These are phyloP conservation scores for Austroboletus festivus DNA, from an alignment of 768 basidiomycete species.

Conservation along the genomic window DNA sequence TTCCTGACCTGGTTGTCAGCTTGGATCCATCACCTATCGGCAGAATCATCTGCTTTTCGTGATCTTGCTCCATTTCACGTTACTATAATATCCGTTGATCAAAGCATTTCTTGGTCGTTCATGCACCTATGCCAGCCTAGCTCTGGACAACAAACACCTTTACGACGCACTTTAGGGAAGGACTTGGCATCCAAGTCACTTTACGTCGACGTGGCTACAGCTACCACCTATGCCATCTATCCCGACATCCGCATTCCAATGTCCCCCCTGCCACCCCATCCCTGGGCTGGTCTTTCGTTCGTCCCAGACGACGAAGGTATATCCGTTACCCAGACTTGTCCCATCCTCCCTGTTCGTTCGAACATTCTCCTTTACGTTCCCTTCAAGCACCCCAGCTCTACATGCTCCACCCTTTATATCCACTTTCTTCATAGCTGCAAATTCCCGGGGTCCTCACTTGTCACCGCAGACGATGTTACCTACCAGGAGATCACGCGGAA, in stretches of 20 bases:
- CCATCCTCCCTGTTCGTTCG: slow-evolving; percentile 54
- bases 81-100: slow-evolving; percentile 57
- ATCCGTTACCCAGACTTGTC: slow-evolving; percentile 25
- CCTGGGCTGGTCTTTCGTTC: slow-evolving; percentile 26
- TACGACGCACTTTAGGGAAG: slow-evolving; percentile 31
- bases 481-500: slow-evolving; percentile 60
- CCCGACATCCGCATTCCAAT: slow-evolving; percentile 43
- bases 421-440: slow-evolving; percentile 55
- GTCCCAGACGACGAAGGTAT: slow-evolving; percentile 34
- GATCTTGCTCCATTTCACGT: slow-evolving; percentile 57
- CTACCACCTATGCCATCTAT: slow-evolving; percentile 50
- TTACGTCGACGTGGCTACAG: slow-evolving; percentile 34
- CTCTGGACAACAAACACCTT: slow-evolving; percentile 22
- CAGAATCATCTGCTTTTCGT: slow-evolving; percentile 34
- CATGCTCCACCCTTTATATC: slow-evolving; percentile 52
- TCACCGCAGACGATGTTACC: slow-evolving; percentile 32
- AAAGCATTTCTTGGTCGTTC: slow-evolving; percentile 58
- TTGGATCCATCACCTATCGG: slow-evolving; percentile 57
- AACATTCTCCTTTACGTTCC: slow-evolving; percentile 58
- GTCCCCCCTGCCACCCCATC: slow-evolving; percentile 34
- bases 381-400: slow-evolving; percentile 36
- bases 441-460: slow-evolving; percentile 39
- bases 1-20: slow-evolving; percentile 40
- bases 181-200: slow-evolving; percentile 27
- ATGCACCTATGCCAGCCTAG: slow-evolving; percentile 31